These are phyloP conservation scores for Candida pseudoviswanathii DNA, from an alignment of 1,139 yeast species.

Conservation along the genomic window DNA sequence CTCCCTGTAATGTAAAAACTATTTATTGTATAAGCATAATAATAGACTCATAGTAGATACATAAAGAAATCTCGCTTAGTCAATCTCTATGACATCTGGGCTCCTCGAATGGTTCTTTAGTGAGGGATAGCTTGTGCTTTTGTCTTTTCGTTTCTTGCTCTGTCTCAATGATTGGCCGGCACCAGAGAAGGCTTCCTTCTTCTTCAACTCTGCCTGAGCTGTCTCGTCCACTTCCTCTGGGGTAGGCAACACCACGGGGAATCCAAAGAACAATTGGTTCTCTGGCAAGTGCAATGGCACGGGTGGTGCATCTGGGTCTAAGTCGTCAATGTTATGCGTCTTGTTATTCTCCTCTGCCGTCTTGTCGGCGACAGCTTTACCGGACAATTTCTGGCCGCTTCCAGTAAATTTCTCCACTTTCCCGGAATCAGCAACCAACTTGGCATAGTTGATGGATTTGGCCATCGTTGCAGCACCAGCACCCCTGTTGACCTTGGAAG, in stretches of 20 bases:
- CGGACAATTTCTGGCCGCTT: slow-evolving; percentile 73
- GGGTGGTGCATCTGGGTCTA: slow-evolving; percentile 61
- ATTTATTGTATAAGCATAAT: not conserved
- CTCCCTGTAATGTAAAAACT: not conserved
- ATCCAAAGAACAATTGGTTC: slow-evolving; percentile 92
- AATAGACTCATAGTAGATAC: slow-evolving; percentile 1
- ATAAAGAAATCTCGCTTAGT: slow-evolving; percentile 32
- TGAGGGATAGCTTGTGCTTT: slow-evolving; percentile 42
- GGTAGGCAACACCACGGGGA: slow-evolving; percentile 77
- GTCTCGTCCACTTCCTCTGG: slow-evolving; percentile 44
- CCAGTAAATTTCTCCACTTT: slow-evolving; percentile 49
- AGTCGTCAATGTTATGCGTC: slow-evolving; percentile 33
- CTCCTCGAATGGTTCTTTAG: slow-evolving; percentile 57
- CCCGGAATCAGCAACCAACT: slow-evolving; percentile 45
- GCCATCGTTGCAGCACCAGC: slow-evolving; percentile 81
- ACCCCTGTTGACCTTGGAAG: slow-evolving; percentile 39
- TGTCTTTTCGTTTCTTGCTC: slow-evolving; percentile 72
- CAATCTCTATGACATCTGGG: slow-evolving; percentile 81
- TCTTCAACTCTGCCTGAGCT: slow-evolving; percentile 17
- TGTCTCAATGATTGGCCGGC: slow-evolving; percentile 74
- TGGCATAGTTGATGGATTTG: slow-evolving; percentile 66
- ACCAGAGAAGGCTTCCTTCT: slow-evolving; percentile 49
- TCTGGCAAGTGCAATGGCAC: slow-evolving; percentile 74
- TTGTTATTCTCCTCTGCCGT: slow-evolving; percentile 15
- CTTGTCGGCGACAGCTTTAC: slow-evolving; percentile 43